These are phyloP conservation scores for Mycena vulgaris DNA, from an alignment of 768 basidiomycete species.

Conservation along the genomic window DNA sequence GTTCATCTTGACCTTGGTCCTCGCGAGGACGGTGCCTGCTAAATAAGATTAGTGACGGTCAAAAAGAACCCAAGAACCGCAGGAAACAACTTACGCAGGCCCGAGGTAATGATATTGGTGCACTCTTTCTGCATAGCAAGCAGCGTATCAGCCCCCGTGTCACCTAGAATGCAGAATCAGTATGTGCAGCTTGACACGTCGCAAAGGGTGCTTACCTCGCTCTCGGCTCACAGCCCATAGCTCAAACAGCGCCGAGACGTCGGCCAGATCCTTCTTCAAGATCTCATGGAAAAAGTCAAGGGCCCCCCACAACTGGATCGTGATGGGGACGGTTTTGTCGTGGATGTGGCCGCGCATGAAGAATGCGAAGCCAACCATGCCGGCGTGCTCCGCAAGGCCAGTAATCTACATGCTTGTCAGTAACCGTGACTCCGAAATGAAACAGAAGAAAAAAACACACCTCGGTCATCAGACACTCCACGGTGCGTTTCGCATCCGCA, in stretches of 20 bases:
- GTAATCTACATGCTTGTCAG: neutral
- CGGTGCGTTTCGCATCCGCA: neutral
- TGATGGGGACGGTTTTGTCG: neutral
- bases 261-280: too few relatives aligned
- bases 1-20: constrained; percentile 31
- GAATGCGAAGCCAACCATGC: neutral
- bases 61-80: neutral
- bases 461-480: neutral
- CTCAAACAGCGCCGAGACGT: too few relatives aligned
- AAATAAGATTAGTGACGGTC: neutral
- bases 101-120: constrained; percentile 5
- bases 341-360: too few relatives aligned
- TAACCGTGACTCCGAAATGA: too few relatives aligned
- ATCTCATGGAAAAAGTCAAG: constrained; percentile 13
- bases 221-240: too few relatives aligned
- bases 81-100: constrained; percentile 27
- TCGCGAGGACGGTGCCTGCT: neutral
- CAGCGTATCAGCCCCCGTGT: neutral
- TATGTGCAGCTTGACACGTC: neutral
- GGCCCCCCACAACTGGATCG: constrained; percentile 1
- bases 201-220: too few relatives aligned
- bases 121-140: constrained; percentile 8
- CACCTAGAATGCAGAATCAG: neutral
- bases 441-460: neutral
- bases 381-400: neutral